A percentile compares a stretch with the other conserved stretches of the same genome.
Conservation (phyloP, 805 yeast species). For the Wickerhamomyces sydowiorum region DNA sequence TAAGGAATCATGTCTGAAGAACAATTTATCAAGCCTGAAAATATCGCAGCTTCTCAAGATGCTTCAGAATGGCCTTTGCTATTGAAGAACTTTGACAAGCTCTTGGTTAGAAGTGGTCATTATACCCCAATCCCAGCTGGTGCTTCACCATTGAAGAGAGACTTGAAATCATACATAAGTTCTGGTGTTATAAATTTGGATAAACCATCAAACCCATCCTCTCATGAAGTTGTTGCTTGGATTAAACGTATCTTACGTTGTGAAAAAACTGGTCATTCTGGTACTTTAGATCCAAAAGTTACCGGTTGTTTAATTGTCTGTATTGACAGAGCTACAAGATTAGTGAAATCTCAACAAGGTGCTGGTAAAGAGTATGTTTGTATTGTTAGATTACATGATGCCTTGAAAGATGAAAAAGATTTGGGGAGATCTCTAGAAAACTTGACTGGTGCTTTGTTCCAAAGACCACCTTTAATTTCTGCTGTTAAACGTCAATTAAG, state of each 20-base stretch:
- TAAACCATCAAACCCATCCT: conserved; percentile 97
- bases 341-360: conserved; percentile 98
- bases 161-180: conserved; percentile 79
- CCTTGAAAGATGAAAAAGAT: conserved; percentile 83
- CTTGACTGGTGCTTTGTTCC: conserved; percentile 97
- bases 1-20: conserved; percentile 54
- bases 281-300: conserved; percentile 97
- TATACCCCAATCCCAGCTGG: conserved; percentile 98
- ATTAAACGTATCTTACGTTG: conserved; percentile 90
- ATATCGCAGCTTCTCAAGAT: conserved; percentile 70
- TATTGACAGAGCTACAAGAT: conserved; percentile 95
- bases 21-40: conserved; percentile 84
- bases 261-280: conserved; percentile 98
- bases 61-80: conserved; percentile 95
- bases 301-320: conserved; percentile 98
- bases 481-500: conserved; percentile 99
- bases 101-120: conserved; percentile 92
- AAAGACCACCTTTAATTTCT: conserved; percentile 97
- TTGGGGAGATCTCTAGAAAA: conserved; percentile 85
- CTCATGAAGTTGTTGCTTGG: conserved; percentile 99
- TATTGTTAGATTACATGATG: conserved; percentile 92
- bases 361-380: conserved; percentile 99
- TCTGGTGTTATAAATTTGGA: conserved; percentile 97
- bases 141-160: conserved; percentile 91
- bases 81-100: conserved; percentile 88